Evolutionary conservation across 257 asterid genomes (phyloP), one percentile per base, ranked within the genome.

Genomic region (Avicennia marina): DNA sequence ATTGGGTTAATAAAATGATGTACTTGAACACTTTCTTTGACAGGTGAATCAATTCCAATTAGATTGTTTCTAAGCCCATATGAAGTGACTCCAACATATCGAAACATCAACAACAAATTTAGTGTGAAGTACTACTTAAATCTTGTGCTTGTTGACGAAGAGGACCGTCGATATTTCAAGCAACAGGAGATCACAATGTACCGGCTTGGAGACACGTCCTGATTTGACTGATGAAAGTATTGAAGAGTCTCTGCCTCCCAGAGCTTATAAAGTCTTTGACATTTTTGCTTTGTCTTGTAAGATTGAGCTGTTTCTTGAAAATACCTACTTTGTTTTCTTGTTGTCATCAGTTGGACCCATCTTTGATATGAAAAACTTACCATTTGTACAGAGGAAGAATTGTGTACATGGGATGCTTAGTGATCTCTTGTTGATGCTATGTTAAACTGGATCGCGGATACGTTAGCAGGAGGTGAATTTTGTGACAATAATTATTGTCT

Each of bases 91-190:
- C 95, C 95, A 25, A 89, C 97, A 16, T 77, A 80, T 36, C 76
- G 78, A 46, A 91, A 91, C 82, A 89, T 82, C 74, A 91, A 91
- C 87, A 88, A 91, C 77, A 91, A 91, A 82, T 88, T 91, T 41
- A 86, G 95, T 7, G 94, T 88, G 73, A 91, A 91, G 66, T 88
- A 88, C 76, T 91, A 75, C 74, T 65, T 91, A 69, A 91, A 91
- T 80, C 97, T 91, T 16, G 97, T 91, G 24, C 97, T 91, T 34
- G 94, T 91, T 62, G 97, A 91, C 59, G 97, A 91, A 71, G 98
- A 88, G 77, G 98, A 88, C 60, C 83, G 97, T 36, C 88, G 95
- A 56, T 91, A 91, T 57, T 88, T 91, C 72, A 88, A 91, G 73
- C 95, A 88, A 74, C 97, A 91, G 76, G 95, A 91, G 68, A 72